Percentiles rank a stretch among this genome's conserved stretches.
Evolutionary conservation across 306 rosid genomes (phyloP).

Genomic region (Medicago truncatula): DNA sequence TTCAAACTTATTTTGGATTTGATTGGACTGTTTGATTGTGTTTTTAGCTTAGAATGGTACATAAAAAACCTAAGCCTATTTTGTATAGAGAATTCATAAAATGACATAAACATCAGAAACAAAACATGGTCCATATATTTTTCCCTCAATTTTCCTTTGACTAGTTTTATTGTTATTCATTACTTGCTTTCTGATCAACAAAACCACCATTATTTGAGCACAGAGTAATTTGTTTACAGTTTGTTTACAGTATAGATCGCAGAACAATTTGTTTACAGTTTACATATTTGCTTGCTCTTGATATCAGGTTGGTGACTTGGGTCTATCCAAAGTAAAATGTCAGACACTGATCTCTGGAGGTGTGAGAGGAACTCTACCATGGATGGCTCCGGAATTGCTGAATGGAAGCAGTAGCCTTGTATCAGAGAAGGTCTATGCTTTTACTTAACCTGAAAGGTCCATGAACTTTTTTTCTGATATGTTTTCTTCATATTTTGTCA

Average conservation of each 20-base stretch:
- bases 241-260: conserved; percentile 13
- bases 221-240: conserved; percentile 17
- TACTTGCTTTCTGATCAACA: conserved; percentile 16
- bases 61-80: not conserved
- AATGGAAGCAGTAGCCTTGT: conserved; percentile 94
- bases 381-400: conserved; percentile 97
- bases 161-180: conserved; percentile 11
- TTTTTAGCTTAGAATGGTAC: not conserved
- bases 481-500: not conserved
- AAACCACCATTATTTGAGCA: conserved; percentile 2
- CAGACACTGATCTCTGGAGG: conserved; percentile 89
- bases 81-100: not conserved
- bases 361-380: conserved; percentile 92
- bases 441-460: conserved; percentile 1
- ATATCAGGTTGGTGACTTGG: conserved; percentile 88
- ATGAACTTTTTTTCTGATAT: not conserved
- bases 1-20: not conserved
- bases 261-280: conserved; percentile 30
- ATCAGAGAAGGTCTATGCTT: conserved; percentile 78
- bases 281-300: conserved; percentile 38
- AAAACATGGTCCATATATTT: not conserved
- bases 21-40: not conserved
- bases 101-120: not conserved
- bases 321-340: conserved; percentile 92
- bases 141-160: conserved; percentile 1